Evolutionary conservation across 2,329 filamentous ascomycete genomes (phyloP).

Genomic region (Septoria linicola): DNA sequence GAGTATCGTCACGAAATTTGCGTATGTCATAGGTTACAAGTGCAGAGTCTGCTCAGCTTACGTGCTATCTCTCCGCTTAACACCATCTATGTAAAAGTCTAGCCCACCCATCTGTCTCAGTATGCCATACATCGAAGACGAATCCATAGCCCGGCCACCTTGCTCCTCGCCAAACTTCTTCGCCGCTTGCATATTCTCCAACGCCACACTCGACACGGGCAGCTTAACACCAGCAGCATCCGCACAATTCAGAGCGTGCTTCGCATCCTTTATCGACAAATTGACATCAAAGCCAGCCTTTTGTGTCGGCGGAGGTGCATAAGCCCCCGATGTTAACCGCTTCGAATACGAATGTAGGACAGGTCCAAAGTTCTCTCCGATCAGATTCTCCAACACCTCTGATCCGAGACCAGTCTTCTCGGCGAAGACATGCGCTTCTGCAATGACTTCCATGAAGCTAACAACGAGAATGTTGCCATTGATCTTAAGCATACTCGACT

Average conservation of each 20-base stretch:
- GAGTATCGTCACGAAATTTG: no score
- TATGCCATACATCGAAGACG: constrained; percentile 5
- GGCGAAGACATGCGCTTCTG: constrained; percentile 49
- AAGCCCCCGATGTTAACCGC: constrained; percentile 46
- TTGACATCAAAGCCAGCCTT: constrained; percentile 20
- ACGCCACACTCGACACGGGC: constrained; percentile 13
- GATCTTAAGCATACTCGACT: constrained; percentile 47
- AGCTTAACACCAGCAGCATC: constrained; percentile 12
- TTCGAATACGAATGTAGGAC: constrained; percentile 2
- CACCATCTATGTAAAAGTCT: not conserved
- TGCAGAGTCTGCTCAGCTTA: not conserved
- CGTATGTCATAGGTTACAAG: no score
- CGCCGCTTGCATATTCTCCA: constrained; percentile 20
- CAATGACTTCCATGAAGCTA: constrained; percentile 48
- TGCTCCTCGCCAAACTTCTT: constrained; percentile 5
- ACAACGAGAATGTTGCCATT: constrained; percentile 48
- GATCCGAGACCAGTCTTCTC: constrained; percentile 48
- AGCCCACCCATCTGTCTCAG: constrained; percentile 2
- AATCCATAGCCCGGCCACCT: not conserved
- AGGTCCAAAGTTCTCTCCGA: constrained; percentile 40
- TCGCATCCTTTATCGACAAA: constrained; percentile 21
- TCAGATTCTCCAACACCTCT: constrained; percentile 44
- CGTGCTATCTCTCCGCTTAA: not conserved
- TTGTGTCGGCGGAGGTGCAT: constrained; percentile 40
- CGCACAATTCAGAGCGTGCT: constrained; percentile 19